Percentiles rank a stretch among this genome's conserved stretches.
Conservation (phyloP, 306 rosid genomes). For the Fragaria iinumae region DNA sequence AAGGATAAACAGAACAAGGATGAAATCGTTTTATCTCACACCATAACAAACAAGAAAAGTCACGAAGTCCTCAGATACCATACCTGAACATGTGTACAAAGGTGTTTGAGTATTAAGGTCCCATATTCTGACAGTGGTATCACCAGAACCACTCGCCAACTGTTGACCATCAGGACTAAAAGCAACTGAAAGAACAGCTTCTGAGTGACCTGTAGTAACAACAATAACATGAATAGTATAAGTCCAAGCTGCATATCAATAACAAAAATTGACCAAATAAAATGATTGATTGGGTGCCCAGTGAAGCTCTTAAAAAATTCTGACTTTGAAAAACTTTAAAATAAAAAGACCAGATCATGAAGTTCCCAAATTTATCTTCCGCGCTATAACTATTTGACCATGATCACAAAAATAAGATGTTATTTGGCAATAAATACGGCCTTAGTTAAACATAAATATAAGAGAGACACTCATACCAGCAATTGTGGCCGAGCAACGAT, state of each 20-base stretch:
- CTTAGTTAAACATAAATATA: not conserved
- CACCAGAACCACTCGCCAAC: constrained; percentile 97
- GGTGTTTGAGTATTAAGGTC: constrained; percentile 91
- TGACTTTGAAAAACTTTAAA: not conserved
- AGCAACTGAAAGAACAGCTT: constrained; percentile 80
- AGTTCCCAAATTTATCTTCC: not conserved
- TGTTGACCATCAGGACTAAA: constrained; percentile 92
- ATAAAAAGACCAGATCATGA: not conserved
- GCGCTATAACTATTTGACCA: not conserved
- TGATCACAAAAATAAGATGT: not conserved
- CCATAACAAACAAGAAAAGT: constrained; percentile 19
- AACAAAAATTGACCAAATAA: not conserved
- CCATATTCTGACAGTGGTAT: constrained; percentile 88
- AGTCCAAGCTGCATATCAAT: not conserved
- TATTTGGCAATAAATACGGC: not conserved
- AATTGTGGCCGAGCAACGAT: constrained; percentile 88
- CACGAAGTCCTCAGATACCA: constrained; percentile 21
- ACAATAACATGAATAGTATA: not conserved
- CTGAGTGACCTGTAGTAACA: constrained; percentile 69
- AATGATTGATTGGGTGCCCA: not conserved
- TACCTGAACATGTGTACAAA: constrained; percentile 81
- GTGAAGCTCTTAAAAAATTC: not conserved
- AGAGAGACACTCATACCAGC: constrained; percentile 53
- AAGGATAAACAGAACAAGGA: not conserved
- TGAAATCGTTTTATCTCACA: constrained; percentile 8